These are phyloP conservation scores for Debaryomyces tyrocola DNA, from an alignment of 805 yeast species.

Conservation along the genomic window DNA sequence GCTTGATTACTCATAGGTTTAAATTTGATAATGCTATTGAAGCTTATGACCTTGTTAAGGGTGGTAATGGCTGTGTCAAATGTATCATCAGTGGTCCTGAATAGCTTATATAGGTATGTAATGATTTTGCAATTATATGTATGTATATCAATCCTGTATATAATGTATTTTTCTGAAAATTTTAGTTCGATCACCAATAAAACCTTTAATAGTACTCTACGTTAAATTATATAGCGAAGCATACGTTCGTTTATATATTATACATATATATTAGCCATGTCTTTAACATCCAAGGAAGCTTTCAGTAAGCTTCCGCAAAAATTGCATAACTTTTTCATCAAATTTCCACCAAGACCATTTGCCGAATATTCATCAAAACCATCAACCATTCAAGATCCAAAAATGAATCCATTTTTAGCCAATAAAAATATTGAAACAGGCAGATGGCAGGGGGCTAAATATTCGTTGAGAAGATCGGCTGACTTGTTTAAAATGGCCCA, in stretches of 20 bases:
- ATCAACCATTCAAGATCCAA: constrained; percentile 61
- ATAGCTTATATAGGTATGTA: constrained; percentile 8
- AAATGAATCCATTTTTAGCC: constrained; percentile 84
- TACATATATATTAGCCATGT: constrained; percentile 13
- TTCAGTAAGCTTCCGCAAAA: constrained; percentile 66
- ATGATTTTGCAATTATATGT: neutral
- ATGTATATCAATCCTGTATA: neutral
- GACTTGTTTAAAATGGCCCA: constrained; percentile 81
- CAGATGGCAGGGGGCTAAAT: constrained; percentile 73
- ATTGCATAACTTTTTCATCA: constrained; percentile 71
- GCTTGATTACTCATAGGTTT: constrained; percentile 72
- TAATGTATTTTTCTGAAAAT: neutral
- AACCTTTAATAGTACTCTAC: too few relatives aligned
- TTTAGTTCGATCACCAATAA: neutral
- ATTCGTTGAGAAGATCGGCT: constrained; percentile 78
- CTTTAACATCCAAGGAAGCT: constrained; percentile 39
- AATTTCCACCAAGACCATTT: constrained; percentile 84
- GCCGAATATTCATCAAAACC: constrained; percentile 64
- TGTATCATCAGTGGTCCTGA: constrained; percentile 81
- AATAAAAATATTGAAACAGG: constrained; percentile 82
- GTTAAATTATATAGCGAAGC: too few relatives aligned
- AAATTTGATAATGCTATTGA: constrained; percentile 68
- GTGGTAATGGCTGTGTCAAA: constrained; percentile 71
- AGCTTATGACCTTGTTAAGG: constrained; percentile 71
- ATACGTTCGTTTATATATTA: neutral